A percentile compares a stretch with the other conserved stretches of the same genome.
Evolutionary conservation across 2,329 filamentous ascomycete species (phyloP).

Genomic region (Bisporella sp.): DNA sequence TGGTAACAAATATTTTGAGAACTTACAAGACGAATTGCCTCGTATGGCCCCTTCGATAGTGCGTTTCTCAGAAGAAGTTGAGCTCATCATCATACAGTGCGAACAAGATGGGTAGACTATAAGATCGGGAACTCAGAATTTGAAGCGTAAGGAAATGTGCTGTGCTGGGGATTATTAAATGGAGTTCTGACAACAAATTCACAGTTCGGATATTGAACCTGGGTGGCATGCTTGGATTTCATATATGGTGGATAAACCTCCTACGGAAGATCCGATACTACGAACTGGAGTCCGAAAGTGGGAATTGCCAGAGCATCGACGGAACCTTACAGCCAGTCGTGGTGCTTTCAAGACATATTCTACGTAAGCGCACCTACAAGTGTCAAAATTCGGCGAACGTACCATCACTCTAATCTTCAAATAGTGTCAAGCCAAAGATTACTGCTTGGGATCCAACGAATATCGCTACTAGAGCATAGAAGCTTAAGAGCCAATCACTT

Average conservation of each 20-base stretch:
- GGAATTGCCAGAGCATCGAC: constrained; percentile 65
- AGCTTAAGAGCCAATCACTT: too few species aligned
- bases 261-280: constrained; percentile 66
- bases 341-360: constrained; percentile 89
- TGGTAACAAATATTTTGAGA: constrained; percentile 98
- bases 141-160: constrained; percentile 52
- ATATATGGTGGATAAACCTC: constrained; percentile 84
- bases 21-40: constrained; percentile 81
- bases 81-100: constrained; percentile 47
- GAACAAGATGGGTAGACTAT: constrained; percentile 97
- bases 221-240: constrained; percentile 99
- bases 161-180: neutral
- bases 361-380: constrained; percentile 59
- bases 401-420: constrained; percentile 4
- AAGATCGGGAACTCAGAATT: constrained; percentile 69
- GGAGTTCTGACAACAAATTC: constrained; percentile 6
- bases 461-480: neutral
- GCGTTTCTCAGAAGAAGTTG: neutral
- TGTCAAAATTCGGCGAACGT: neutral
- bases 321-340: constrained; percentile 68
- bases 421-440: constrained; percentile 47
- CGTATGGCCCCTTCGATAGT: constrained; percentile 45
- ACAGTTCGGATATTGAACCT: constrained; percentile 77
- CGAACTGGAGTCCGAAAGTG: constrained; percentile 62
- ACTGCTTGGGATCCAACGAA: constrained; percentile 41